A percentile compares a stretch with the other conserved stretches of the same genome.
phyloP scores from a whole-genome alignment of 805 yeast species.

The Wickerhamomyces chambardii region DNA sequence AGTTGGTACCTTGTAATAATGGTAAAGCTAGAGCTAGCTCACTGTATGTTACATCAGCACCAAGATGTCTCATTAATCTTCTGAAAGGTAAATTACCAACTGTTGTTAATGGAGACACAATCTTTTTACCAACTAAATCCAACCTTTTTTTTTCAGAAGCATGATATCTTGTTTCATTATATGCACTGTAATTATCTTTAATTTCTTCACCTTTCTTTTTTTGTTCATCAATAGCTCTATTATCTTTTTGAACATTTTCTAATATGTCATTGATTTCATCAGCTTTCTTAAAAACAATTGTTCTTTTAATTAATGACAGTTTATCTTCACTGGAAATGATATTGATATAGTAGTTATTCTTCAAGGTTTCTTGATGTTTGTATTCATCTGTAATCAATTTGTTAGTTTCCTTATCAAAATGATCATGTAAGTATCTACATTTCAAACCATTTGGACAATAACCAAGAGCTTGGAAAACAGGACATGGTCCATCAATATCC shows the following conservation, averaged over 20 bases:
- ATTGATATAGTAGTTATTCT: slow-evolving; percentile 52
- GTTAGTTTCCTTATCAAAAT: slow-evolving; percentile 39
- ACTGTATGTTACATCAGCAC: slow-evolving; percentile 88
- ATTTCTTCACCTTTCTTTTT: slow-evolving; percentile 23
- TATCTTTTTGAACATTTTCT: slow-evolving; percentile 41
- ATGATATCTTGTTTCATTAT: slow-evolving; percentile 68
- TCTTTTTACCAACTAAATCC: slow-evolving; percentile 64
- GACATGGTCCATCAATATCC: slow-evolving; percentile 76
- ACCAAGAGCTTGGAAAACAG: slow-evolving; percentile 75
- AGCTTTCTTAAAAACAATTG: slow-evolving; percentile 48
- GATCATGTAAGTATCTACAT: slow-evolving; percentile 84
- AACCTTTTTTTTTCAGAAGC: slow-evolving; percentile 76
- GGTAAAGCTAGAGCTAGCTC: slow-evolving; percentile 94
- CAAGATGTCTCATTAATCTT: slow-evolving; percentile 80
- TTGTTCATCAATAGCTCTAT: slow-evolving; percentile 24
- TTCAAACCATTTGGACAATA: slow-evolving; percentile 88
- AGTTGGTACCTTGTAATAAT: slow-evolving; percentile 77
- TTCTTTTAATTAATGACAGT: slow-evolving; percentile 33
- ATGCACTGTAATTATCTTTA: slow-evolving; percentile 35
- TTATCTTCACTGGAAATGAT: slow-evolving; percentile 36
- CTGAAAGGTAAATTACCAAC: slow-evolving; percentile 97
- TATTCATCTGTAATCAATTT: slow-evolving; percentile 35
- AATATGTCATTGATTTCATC: slow-evolving; percentile 52
- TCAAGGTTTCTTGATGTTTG: slow-evolving; percentile 23
- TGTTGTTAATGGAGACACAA: slow-evolving; percentile 92